Evolutionary conservation across 2,329 filamentous ascomycete genomes (phyloP), one percentile per base, ranked within the genome.

Genomic region (Cladosporium sp.): DNA sequence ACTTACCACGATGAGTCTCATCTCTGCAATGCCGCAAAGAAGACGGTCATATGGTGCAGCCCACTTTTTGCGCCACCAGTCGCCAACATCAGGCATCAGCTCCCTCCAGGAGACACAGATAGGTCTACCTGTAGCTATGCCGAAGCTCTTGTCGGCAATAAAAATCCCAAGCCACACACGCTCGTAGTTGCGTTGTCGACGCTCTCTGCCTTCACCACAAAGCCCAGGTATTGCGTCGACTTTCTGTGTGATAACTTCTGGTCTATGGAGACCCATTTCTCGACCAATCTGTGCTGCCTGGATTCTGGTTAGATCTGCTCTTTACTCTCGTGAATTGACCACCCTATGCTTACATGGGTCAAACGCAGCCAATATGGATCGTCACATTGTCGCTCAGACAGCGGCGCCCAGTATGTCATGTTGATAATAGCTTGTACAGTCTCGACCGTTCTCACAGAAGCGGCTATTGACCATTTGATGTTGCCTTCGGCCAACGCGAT

Each of bases 71-170:
- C 36, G 61, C 61, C 61, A 64, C 61, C 61, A 64, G 26, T 64
- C 44, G 7, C 49, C 61, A 24, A 64, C 61, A 14, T 57, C 61
- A 8, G 61, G 61, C 61, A 64, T 64, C 8, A 64, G 51, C 38
- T 64, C 61, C 26, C 15, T 55, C 61, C 61, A 64, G 30, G 61
- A 64, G n/a, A 64, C 61, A 34, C 61, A 64, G 51, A 64, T 57
- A 10, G 61, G 61, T 5, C 61, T 52, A 4, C 61, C 61, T 15
- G 61, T 64, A 5, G 61, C 51, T n/a, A 64, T 64, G 15, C 61
- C 61, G 18, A 64, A 64, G 26, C 61, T 64, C 8, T 64, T 64
- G 26, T 64, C 61, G 8, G 61, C 49, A 18, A 64, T 64, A 26
- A 64, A 64, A 12, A 64, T 52, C 4, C 52, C 54, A 14, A 64